phyloP scores from a whole-genome alignment of 1,284 basidiomycete genomes.

The Microbotryomycetes sp. region DNA sequence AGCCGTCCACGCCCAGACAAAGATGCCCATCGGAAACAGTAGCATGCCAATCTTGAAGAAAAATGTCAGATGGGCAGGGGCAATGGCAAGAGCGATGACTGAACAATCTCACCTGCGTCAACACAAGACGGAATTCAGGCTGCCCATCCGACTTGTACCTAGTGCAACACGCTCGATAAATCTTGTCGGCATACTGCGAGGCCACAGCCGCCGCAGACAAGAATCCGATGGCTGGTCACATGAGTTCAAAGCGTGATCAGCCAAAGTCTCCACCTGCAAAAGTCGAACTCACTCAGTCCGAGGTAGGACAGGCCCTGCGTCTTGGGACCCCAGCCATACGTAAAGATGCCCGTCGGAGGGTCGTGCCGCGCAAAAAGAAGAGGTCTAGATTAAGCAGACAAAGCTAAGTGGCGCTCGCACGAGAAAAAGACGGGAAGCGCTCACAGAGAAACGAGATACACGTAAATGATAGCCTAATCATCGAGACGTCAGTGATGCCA shows the following conservation, averaged over 20 bases:
- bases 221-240: slow-evolving; percentile 42
- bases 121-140: slow-evolving; percentile 41
- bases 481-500: neutral
- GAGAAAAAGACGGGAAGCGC: neutral
- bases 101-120: neutral
- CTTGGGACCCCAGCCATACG: slow-evolving; percentile 43
- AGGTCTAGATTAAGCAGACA: slow-evolving; percentile 32
- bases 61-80: neutral
- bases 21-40: slow-evolving; percentile 44
- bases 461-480: slow-evolving; percentile 39
- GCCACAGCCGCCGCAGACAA: slow-evolving; percentile 41
- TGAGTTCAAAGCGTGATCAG: neutral
- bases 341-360: slow-evolving; percentile 37
- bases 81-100: neutral
- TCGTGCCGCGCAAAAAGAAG: slow-evolving; percentile 43
- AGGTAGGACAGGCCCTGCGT: slow-evolving; percentile 43
- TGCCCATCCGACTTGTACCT: slow-evolving; percentile 38
- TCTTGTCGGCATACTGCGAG: slow-evolving; percentile 42
- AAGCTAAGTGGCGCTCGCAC: no score
- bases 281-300: slow-evolving; percentile 37
- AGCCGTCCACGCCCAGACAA: slow-evolving; percentile 44
- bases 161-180: slow-evolving; percentile 41
- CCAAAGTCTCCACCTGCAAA: neutral
- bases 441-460: slow-evolving; percentile 42
- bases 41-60: slow-evolving; percentile 46